A percentile compares a stretch with the other conserved stretches of the same genome.
phyloP scores from a whole-genome alignment of 2,329 filamentous ascomycete species.

The Trichoderma simmonsii region DNA sequence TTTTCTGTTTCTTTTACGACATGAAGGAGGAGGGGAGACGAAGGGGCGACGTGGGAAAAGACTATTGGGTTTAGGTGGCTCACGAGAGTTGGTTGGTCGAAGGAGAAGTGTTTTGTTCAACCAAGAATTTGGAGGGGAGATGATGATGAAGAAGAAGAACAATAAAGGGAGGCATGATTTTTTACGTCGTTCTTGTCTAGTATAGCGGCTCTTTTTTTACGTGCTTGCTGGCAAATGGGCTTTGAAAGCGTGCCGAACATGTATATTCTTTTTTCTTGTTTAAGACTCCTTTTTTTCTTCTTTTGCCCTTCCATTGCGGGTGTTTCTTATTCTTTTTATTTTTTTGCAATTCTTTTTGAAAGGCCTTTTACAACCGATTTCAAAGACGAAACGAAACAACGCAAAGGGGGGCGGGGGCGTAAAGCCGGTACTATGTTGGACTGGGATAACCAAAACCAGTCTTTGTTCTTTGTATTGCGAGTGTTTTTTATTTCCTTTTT shows the following conservation, averaged over 20 bases:
- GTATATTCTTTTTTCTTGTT: conserved; percentile 2
- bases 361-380: neutral
- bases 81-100: neutral
- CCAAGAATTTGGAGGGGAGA: neutral
- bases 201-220: conserved; percentile 5
- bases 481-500: neutral
- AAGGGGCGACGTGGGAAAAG: neutral
- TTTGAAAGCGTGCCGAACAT: neutral
- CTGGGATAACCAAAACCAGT: neutral
- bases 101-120: conserved; percentile 12
- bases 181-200: conserved; percentile 6
- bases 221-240: conserved; percentile 4
- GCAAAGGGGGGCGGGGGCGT: neutral
- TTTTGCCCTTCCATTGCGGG: neutral
- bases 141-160: neutral
- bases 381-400: neutral
- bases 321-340: neutral
- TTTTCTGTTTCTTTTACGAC: neutral
- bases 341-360: neutral
- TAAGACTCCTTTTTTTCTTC: neutral
- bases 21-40: neutral
- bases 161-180: neutral
- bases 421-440: neutral
- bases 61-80: neutral
- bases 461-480: neutral